These are phyloP conservation scores for Debaryomyces udenii DNA, from an alignment of 1,139 yeast species.

Conservation along the genomic window DNA sequence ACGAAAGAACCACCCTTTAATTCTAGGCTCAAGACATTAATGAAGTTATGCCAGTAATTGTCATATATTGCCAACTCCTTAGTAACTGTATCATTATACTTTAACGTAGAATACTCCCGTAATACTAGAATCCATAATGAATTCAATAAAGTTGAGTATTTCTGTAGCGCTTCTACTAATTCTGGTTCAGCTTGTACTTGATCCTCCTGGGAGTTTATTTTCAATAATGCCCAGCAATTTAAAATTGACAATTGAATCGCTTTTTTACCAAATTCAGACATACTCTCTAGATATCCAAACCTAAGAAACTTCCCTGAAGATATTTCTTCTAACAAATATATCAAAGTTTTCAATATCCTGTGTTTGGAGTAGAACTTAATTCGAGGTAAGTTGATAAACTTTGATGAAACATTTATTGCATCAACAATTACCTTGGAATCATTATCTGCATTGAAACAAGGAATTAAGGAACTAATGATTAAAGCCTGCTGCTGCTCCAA, in stretches of 20 bases:
- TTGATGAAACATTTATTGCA: slow-evolving; percentile 81
- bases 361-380: slow-evolving; percentile 53
- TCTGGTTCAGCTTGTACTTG: slow-evolving; percentile 39
- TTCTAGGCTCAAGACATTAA: slow-evolving; percentile 73
- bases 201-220: slow-evolving; percentile 47
- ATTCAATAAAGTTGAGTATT: slow-evolving; percentile 61
- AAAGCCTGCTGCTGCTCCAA: slow-evolving; percentile 95
- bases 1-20: slow-evolving; percentile 51
- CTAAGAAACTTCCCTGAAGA: slow-evolving; percentile 47
- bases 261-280: slow-evolving; percentile 59
- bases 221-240: slow-evolving; percentile 87
- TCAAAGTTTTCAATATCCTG: slow-evolving; percentile 70
- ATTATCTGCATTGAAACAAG: slow-evolving; percentile 80
- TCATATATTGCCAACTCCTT: slow-evolving; percentile 62
- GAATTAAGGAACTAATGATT: slow-evolving; percentile 84
- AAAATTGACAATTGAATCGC: slow-evolving; percentile 71
- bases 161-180: slow-evolving; percentile 49
- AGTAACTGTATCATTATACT: slow-evolving; percentile 53
- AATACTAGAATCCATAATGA: slow-evolving; percentile 81
- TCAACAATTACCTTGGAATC: slow-evolving; percentile 74
- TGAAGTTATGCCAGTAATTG: slow-evolving; percentile 76
- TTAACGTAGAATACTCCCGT: slow-evolving; percentile 71
- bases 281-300: slow-evolving; percentile 46
- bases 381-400: slow-evolving; percentile 59
- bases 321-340: slow-evolving; percentile 66